Percentiles rank a stretch among this genome's conserved stretches.
These are phyloP conservation scores for Luvunga scandens DNA, from an alignment of 345 rosid genomes.

Conservation along the genomic window DNA sequence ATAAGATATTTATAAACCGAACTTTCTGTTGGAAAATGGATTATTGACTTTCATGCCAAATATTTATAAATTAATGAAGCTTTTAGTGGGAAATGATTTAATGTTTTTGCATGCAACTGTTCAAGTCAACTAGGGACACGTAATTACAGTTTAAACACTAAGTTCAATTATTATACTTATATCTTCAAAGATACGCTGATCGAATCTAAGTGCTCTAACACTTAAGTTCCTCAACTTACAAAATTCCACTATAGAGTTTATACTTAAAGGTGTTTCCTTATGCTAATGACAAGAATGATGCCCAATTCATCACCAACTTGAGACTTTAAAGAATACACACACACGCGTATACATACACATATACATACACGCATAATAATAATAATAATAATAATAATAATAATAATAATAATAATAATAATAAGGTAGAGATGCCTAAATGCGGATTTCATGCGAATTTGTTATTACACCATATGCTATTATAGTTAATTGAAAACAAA, in stretches of 20 bases:
- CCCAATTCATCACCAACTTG: not conserved
- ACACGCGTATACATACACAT: too few relatives aligned
- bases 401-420: too few relatives aligned
- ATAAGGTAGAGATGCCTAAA: too few relatives aligned
- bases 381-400: too few relatives aligned
- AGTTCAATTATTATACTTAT: not conserved
- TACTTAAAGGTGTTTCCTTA: not conserved
- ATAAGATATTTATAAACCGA: conserved; percentile 1
- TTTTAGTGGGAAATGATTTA: not conserved
- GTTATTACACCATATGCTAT: too few relatives aligned
- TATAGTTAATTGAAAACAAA: too few relatives aligned
- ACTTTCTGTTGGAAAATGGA: not conserved
- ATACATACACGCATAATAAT: too few relatives aligned
- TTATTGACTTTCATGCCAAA: conserved; percentile 14
- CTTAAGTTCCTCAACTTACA: not conserved
- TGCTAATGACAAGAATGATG: not conserved
- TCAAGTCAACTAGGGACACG: conserved; percentile 18
- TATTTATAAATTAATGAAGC: not conserved
- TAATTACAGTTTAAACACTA: conserved; percentile 13
- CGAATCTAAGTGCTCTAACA: conserved; percentile 12
- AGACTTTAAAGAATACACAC: too few relatives aligned
- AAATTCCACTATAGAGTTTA: conserved; percentile 2
- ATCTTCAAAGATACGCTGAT: conserved; percentile 1
- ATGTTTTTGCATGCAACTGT: conserved; percentile 15
- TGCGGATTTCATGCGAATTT: too few relatives aligned